Base-by-base conservation (phyloP, 768 basidiomycete genomes). In the Multifurca ochricompacta region DNA sequence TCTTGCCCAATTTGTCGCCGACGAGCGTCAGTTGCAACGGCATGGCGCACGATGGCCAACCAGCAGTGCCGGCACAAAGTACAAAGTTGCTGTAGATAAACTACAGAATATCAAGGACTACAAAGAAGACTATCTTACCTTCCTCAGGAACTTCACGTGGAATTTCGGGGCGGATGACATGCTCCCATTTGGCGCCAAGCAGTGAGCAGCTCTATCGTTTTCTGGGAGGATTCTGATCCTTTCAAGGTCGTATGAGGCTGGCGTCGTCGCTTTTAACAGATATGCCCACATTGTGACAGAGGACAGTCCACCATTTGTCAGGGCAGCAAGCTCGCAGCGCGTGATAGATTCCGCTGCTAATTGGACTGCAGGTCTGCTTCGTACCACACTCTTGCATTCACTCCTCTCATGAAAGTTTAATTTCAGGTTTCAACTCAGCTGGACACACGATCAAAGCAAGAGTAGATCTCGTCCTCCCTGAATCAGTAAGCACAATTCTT, bases 11-110 rank as follows among this genome's bases (percentile, higher is more conserved):
- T 40, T 21, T 27, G 21, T 7, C 13, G 35, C 35, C 53, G 23
- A 41, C 31, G 39, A 39, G 9, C 28, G 31, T 14, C 27, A 91
- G 88, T 70, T 93, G 8, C 84, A 91, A 68, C 74, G 90, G 10
- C 90, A 93, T 63, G 89, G 88, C 3, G 80, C 87, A 1, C 79
- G 90, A 30, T 91, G 75, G 61, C 90, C 90, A 0, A 91, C 88
- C 0, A 59, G 64, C 0, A 72, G 73, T 2, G 74, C 78, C 10
- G 65, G 73, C 1, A 59, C 62, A 9, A 51, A 57, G 27, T 85
- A 86, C 8, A 58, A 66, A 16, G 56, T 63, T 4, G 74, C 83
- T 0, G 62, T 92, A 8, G 54, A 64, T 6, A 85, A 84, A 58
- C 70, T 91, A 0, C 64, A 78, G 53, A 62, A 72, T 0, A 83